Evolutionary conservation across 495 filamentous ascomycete genomes (phyloP), one percentile per base, ranked within the genome.

Genomic region (Pseudoneurospora amorphoporcata): DNA sequence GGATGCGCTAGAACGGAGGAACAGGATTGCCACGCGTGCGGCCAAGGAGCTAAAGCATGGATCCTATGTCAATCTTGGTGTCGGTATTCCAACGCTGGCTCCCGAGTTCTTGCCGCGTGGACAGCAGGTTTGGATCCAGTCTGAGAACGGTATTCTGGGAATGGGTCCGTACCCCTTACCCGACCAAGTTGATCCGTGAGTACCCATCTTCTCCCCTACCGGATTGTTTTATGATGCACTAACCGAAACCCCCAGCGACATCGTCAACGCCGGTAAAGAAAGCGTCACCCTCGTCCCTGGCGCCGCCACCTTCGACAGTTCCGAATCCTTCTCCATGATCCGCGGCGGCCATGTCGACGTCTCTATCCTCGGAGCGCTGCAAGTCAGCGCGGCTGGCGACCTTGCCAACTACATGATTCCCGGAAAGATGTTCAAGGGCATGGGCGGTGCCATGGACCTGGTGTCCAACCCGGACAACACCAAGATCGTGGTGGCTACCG

Each of bases 41-140:
- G 86, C 88, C 0, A 87, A 88, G 78, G 88, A 91, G 77, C 82
- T 91, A 58, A 88, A 87, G 78, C 80, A 88, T 61, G 89, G 89
- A 10, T 90, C 81, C 76, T 91, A 91, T 76, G 88, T 88, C n/a
- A 91, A 91, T 75, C 81, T 91, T 0, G 89, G 89, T 14, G 88
- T 91, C 47, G 87, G 85, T 77, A 88, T 91, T 76, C 89, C 89
- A 1, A 91, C 88, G 1, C 82, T 90, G 17, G 89, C 88, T 17
- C 84, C 88, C 17, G 83, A 84, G n/a, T 87, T 85, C 78, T 72
- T 89, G 16, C 78, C 86, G 14, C 73, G 82, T 38, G 84, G 83
- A 70, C 76, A 84, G 58, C 83, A 82, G 42, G 86, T 88, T 39
- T 87, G 85, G 86, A 83, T 90, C 73, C 88, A 90, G 75, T 87